phyloP scores from a whole-genome alignment of 2,329 filamentous ascomycete species.

The Beauveria sp. region DNA sequence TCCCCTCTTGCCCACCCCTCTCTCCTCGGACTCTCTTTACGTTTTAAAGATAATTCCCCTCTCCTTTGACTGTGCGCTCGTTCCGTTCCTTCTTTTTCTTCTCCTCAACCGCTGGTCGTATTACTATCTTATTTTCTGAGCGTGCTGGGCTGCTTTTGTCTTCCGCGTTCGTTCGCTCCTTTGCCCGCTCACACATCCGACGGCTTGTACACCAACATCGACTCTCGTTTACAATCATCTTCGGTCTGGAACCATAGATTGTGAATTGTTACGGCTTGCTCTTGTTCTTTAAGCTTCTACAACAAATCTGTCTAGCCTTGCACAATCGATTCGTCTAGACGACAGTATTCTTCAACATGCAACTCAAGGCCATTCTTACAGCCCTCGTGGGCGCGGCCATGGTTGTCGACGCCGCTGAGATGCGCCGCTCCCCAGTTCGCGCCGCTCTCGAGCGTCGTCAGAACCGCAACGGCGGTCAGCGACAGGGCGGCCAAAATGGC shows the following conservation, averaged over 20 bases:
- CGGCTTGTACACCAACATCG: slow-evolving; percentile 23
- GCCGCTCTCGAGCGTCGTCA: slow-evolving; percentile 35
- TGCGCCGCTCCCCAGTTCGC: slow-evolving; percentile 31
- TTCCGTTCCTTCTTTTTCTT: slow-evolving; percentile 6
- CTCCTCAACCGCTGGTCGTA: slow-evolving; percentile 23
- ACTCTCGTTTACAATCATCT: slow-evolving; percentile 27
- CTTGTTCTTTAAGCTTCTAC: slow-evolving; percentile 16
- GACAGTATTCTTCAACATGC: slow-evolving; percentile 31
- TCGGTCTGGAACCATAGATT: slow-evolving; percentile 43
- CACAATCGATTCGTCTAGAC: slow-evolving; percentile 15
- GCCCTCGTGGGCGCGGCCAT: slow-evolving; percentile 41
- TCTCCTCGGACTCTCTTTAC: slow-evolving; percentile 2
- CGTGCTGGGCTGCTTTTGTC: slow-evolving; percentile 23
- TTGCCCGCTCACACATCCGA: slow-evolving; percentile 22
- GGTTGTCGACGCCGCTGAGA: slow-evolving; percentile 36
- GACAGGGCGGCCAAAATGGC: slow-evolving; percentile 11
- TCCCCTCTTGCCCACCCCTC: slow-evolving; percentile 2
- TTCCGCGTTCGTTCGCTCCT: slow-evolving; percentile 41
- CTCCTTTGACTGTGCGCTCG: slow-evolving; percentile 19
- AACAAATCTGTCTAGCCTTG: slow-evolving; percentile 17
- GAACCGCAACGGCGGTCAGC: slow-evolving; percentile 19
- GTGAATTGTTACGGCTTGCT: slow-evolving; percentile 12
- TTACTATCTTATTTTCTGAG: slow-evolving; percentile 21
- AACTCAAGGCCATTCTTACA: slow-evolving; percentile 41
- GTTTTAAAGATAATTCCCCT: slow-evolving; percentile 12